phyloP scores from a whole-genome alignment of 495 filamentous ascomycete species.

The Neurospora sp. region DNA sequence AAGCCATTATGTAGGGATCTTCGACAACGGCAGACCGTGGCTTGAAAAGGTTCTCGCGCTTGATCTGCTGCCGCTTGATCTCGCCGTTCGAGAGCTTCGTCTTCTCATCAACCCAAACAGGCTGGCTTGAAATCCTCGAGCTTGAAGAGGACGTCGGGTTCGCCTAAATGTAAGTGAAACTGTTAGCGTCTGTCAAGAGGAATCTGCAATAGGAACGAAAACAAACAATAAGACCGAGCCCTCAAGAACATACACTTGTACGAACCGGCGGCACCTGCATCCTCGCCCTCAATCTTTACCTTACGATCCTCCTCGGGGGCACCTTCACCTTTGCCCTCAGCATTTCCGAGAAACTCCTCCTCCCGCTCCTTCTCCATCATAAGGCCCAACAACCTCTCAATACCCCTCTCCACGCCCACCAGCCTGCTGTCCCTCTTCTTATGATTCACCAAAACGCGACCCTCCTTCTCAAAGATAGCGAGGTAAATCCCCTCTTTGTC shows the following conservation, averaged over 20 bases:
- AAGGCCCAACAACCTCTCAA: not conserved
- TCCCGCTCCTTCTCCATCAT: not conserved
- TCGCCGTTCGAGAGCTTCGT: not conserved
- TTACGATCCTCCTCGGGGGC: too few species aligned
- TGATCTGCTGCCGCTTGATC: rapidly evolving
- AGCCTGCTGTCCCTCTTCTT: not conserved
- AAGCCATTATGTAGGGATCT: not conserved
- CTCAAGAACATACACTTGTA: too few species aligned
- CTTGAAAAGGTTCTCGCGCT: not conserved
- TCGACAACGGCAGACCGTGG: not conserved
- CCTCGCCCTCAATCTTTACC: too few species aligned
- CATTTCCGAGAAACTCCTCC: too few species aligned
- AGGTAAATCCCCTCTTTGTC: not conserved
- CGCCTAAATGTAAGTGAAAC: not conserved
- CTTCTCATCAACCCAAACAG: not conserved
- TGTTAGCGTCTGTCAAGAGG: not conserved
- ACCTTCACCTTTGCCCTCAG: too few species aligned
- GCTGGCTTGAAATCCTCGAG: not conserved
- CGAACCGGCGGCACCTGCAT: too few species aligned
- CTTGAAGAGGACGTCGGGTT: not conserved
- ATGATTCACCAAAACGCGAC: not conserved
- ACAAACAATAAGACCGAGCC: too few species aligned
- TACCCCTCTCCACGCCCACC: rapidly evolving
- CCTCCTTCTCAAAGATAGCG: rapidly evolving
- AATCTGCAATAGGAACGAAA: not conserved